Percentiles rank a stretch among this genome's conserved stretches.
Evolutionary conservation across 1,139 yeast genomes (phyloP).

Genomic region (Blastobotrys capitulatus): DNA sequence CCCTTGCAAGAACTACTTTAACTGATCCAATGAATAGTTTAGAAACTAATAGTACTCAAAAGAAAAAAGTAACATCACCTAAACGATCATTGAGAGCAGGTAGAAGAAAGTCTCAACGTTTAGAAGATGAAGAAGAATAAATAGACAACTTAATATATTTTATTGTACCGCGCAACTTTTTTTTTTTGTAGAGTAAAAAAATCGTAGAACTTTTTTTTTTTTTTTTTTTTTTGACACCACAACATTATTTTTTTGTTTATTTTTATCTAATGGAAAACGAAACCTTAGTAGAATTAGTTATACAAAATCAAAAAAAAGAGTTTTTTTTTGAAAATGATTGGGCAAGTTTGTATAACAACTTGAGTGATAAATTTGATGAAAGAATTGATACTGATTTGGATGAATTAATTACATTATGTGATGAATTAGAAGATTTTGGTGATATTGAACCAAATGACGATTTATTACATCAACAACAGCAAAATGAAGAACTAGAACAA

Average conservation of each 20-base stretch:
- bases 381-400: conserved; percentile 4
- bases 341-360: conserved; percentile 6
- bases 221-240: not conserved
- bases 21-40: no score
- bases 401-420: conserved; percentile 6
- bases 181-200: no score
- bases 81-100: no score
- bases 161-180: no score
- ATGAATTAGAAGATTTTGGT: not conserved
- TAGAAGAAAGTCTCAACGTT: no score
- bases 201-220: no score
- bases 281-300: conserved; percentile 6
- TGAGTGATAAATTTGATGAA: conserved; percentile 4
- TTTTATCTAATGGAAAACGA: conserved; percentile 7
- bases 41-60: no score
- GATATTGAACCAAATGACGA: conserved; percentile 5
- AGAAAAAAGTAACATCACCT: no score
- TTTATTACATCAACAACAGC: conserved; percentile 4
- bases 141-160: no score
- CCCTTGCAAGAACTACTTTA: no score
- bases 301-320: conserved; percentile 1
- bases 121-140: no score
- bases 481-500: conserved; percentile 5
- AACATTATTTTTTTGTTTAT: not conserved
- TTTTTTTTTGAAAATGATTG: conserved; percentile 11